Base-by-base conservation (phyloP, 1,139 yeast genomes). In the Hyphopichia fennica region DNA sequence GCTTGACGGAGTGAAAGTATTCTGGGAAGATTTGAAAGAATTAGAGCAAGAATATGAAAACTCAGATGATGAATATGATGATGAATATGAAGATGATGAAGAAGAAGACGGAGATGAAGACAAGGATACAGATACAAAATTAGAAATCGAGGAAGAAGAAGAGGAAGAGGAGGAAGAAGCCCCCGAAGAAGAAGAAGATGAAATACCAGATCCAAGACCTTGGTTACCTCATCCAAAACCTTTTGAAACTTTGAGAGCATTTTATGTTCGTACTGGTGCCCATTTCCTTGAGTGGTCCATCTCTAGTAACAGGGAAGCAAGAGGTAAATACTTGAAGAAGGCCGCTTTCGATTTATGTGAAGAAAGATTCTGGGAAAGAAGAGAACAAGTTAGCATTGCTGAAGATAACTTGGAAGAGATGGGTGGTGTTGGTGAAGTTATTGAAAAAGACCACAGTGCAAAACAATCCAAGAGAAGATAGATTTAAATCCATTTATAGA, bases 211-310 rank as follows among this genome's bases (percentile, higher is more conserved):
- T 63, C 86, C 86, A 36, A 79, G 96, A 62, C 96, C 97, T 20
- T 91, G 96, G 96, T 75, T 93, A 47, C 97, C 98, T 37, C 97
- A 90, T 61, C 99, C 99, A 36, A 90, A 91, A 58, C 85, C 96
- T n/a, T 93, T 93, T 57, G 98, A 93, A 64, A 68, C 80, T 1
- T 71, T 91, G 47, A 81, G 96, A 51, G 83, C 80, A 1, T 93
- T 91, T 65, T 93, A 93, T 60, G 72, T 85, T 30, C 85, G 96
- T 57, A 82, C 96, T 1, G 95, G 96, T 42, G 84, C 93, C 2
- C 80, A 82, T 35, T 91, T 91, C 65, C 75, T 91, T 54, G 90
- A 89, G 60, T 93, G 98, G 97, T 90, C 96, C 2, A 86, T 87
- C 50, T 84, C 95, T 2, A 84, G 86, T 54, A 84, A 87, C 52